Base-by-base conservation (phyloP, 805 yeast species). In the Clavispora asparagi region DNA sequence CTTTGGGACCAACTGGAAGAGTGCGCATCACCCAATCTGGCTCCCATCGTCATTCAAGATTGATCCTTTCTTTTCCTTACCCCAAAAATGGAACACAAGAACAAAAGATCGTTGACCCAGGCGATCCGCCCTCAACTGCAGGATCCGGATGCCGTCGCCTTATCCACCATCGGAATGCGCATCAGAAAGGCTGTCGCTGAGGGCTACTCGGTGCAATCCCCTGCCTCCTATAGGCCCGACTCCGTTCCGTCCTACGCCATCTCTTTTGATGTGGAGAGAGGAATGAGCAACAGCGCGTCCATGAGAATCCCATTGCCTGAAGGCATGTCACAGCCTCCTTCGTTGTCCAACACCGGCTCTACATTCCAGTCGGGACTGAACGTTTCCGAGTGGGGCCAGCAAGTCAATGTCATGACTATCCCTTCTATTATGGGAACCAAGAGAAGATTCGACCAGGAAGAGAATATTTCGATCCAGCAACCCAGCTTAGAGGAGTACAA, bases 151-250 rank as follows among this genome's bases (percentile, higher is more conserved):
- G 58, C 62, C 12, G 70, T 62, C 39, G 62, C 68, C 25, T 69
- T 84, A 23, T 74, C 81, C 36, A 74, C 82, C 0, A 58, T 84
- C 6, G 90, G 89, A 0, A 84, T 83, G 88, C 73, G 88, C 51
- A 79, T 85, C 48, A 75, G 92, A 57, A 82, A 83, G 54, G 73
- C 85, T 2, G 79, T 85, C 3, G 71, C 78, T 30, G 81, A 82
- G 39, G 90, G 90, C 1, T 82, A 83, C 59, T 51, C 55, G 13
- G 54, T 45, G 11, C 52, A 53, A n/a, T 43, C 52, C 5, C 39
- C 46, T 17, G 40, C 46, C 36, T 45, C 51, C 23, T 46, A 60
- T 44, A 45, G 48, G 35, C 40, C 45, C 9, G 41, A 47, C 16
- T 39, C 30, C 26, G 39, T 25, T 32, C 39, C 38, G 35, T 41